Evolutionary conservation across 495 filamentous ascomycete species (phyloP).

Genomic region (Daldinia bambusicola): DNA sequence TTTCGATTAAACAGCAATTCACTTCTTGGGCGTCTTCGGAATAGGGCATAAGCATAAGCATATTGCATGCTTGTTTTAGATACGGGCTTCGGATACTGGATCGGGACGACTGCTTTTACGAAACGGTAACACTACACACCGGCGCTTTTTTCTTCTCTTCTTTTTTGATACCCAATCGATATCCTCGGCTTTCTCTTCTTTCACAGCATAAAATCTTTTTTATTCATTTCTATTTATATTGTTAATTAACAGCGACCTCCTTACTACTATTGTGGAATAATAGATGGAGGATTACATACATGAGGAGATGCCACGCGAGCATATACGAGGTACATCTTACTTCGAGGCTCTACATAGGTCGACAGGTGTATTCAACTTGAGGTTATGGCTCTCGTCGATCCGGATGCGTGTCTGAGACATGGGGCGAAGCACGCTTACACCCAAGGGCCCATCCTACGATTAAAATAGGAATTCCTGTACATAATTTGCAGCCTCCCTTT

Average conservation of each 20-base stretch:
- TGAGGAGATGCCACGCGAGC: neutral
- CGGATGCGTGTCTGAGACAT: slow-evolving; percentile 20
- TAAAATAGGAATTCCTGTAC: slow-evolving; percentile 18
- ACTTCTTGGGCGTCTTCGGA: slow-evolving; percentile 37
- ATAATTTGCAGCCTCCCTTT: slow-evolving; percentile 8
- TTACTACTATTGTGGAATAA: slow-evolving; percentile 5
- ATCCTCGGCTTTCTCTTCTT: slow-evolving; percentile 9
- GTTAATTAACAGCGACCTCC: neutral
- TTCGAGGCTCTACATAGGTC: slow-evolving; percentile 5
- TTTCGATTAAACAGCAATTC: slow-evolving; percentile 5
- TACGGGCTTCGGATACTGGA: slow-evolving; percentile 30
- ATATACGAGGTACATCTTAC: neutral
- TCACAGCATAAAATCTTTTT: slow-evolving; percentile 9
- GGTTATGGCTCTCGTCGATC: slow-evolving; percentile 18
- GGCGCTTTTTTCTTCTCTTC: slow-evolving; percentile 10
- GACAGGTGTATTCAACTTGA: slow-evolving; percentile 1
- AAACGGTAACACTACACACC: slow-evolving; percentile 31
- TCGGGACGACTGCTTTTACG: slow-evolving; percentile 35
- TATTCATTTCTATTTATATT: slow-evolving; percentile 19
- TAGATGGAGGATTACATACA: slow-evolving; percentile 11
- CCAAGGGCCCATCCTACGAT: slow-evolving; percentile 2
- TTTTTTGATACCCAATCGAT: slow-evolving; percentile 42
- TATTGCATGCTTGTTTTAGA: slow-evolving; percentile 18
- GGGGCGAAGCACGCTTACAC: slow-evolving; percentile 19
- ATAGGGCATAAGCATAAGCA: slow-evolving; percentile 9